phyloP scores from a whole-genome alignment of 768 basidiomycete species.

The Hygrophorus pudorinus region DNA sequence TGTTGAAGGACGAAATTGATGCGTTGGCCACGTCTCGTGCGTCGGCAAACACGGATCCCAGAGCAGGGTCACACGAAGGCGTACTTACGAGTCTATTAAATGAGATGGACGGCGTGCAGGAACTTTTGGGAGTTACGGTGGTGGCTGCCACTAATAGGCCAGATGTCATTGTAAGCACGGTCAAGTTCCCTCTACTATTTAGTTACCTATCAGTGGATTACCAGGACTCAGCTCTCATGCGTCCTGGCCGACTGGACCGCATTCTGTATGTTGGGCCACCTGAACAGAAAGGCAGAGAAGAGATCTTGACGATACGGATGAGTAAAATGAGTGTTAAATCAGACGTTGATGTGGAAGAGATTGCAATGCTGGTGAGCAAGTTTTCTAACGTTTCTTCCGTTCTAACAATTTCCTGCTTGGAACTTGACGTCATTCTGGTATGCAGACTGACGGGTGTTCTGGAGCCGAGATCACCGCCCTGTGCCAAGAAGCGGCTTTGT shows the following conservation, averaged over 20 bases:
- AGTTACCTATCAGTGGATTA: not conserved
- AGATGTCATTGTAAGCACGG: constrained; percentile 66
- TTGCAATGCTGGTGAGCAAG: constrained; percentile 57
- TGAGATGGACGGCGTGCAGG: constrained; percentile 98
- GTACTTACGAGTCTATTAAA: constrained; percentile 89
- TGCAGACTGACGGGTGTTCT: constrained; percentile 87
- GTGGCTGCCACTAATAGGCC: constrained; percentile 96
- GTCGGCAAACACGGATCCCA: constrained; percentile 43
- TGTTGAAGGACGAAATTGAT: constrained; percentile 86
- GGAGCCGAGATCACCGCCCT: constrained; percentile 89
- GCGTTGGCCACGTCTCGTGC: constrained; percentile 77
- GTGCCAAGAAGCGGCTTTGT: constrained; percentile 92
- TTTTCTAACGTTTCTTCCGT: no score
- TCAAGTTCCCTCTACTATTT: not conserved
- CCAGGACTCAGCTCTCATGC: constrained; percentile 90
- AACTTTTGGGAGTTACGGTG: constrained; percentile 88
- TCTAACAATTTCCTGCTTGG: not conserved
- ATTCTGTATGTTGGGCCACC: constrained; percentile 94
- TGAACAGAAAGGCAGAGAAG: constrained; percentile 64
- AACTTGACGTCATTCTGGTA: not conserved
- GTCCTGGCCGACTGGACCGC: constrained; percentile 90
- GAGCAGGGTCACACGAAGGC: constrained; percentile 60
- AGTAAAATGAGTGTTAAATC: constrained; percentile 73
- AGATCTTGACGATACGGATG: constrained; percentile 76
- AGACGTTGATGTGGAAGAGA: constrained; percentile 50